These are phyloP conservation scores for Dunaliella primolecta DNA, from an alignment of 139 green algal genomes.

Conservation along the genomic window DNA sequence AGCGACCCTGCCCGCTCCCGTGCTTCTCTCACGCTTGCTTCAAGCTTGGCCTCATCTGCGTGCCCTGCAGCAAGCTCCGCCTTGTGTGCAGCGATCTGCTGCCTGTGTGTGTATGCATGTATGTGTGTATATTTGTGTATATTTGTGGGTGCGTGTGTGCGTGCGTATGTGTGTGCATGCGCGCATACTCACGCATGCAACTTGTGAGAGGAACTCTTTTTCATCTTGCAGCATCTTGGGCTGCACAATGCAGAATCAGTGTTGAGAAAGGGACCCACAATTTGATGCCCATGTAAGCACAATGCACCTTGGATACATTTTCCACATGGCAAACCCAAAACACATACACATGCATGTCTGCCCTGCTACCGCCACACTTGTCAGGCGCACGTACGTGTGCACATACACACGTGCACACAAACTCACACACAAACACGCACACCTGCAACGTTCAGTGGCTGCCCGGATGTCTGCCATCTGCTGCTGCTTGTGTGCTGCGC, in stretches of 20 bases:
- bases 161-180: background rate
- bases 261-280: too few species aligned
- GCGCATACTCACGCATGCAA: too few species aligned
- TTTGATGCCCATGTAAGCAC: too few species aligned
- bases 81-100: conserved; percentile 42
- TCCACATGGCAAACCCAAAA: too few species aligned
- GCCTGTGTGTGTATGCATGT: conserved; percentile 27
- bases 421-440: background rate
- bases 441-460: conserved; percentile 5
- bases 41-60: conserved; percentile 14
- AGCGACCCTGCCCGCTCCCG: background rate
- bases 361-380: too few species aligned
- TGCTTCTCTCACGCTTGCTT: background rate
- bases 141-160: background rate
- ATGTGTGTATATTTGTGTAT: background rate
- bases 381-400: background rate
- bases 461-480: conserved; percentile 19
- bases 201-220: too few species aligned
- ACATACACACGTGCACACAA: background rate
- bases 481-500: conserved; percentile 33
- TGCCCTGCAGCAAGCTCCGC: conserved; percentile 15
- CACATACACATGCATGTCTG: too few species aligned
- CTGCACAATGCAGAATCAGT: too few species aligned
- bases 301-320: too few species aligned
- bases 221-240: too few species aligned